phyloP scores from a whole-genome alignment of 2,329 filamentous ascomycete genomes.

The Sporothrix sp. region DNA sequence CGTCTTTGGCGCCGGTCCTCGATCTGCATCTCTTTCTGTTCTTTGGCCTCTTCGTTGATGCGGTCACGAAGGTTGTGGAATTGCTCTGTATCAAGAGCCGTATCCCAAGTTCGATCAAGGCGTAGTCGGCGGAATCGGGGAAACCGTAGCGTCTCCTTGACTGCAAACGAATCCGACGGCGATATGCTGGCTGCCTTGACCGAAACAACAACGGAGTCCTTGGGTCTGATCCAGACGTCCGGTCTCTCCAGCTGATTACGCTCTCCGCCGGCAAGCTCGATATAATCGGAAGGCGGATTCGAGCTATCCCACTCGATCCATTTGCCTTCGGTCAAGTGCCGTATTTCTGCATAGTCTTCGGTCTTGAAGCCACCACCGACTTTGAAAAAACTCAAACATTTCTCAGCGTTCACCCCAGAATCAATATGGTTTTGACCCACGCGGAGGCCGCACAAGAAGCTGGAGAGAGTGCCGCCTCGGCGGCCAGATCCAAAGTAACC shows the following conservation, averaged over 20 bases:
- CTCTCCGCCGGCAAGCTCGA: conserved; percentile 73
- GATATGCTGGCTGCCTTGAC: conserved; percentile 79
- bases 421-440: conserved; percentile 59
- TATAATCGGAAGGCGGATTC: conserved; percentile 64
- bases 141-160: conserved; percentile 72
- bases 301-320: conserved; percentile 79
- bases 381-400: conserved; percentile 92
- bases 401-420: conserved; percentile 53
- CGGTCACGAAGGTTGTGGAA: conserved; percentile 62
- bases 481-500: conserved; percentile 86
- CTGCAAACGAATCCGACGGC: conserved; percentile 67
- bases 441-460: conserved; percentile 81
- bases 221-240: conserved; percentile 87
- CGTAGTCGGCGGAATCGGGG: conserved; percentile 78
- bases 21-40: conserved; percentile 66
- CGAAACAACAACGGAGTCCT: conserved; percentile 76
- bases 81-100: conserved; percentile 66
- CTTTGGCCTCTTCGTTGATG: conserved; percentile 59
- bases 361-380: conserved; percentile 88
- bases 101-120: conserved; percentile 75
- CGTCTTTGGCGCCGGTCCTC: conserved; percentile 52
- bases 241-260: conserved; percentile 63
- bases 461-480: conserved; percentile 72
- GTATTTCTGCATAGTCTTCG: conserved; percentile 74
- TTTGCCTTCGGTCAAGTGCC: conserved; percentile 79